phyloP scores from a whole-genome alignment of 1,284 basidiomycete species.

The Leccinum discolor region DNA sequence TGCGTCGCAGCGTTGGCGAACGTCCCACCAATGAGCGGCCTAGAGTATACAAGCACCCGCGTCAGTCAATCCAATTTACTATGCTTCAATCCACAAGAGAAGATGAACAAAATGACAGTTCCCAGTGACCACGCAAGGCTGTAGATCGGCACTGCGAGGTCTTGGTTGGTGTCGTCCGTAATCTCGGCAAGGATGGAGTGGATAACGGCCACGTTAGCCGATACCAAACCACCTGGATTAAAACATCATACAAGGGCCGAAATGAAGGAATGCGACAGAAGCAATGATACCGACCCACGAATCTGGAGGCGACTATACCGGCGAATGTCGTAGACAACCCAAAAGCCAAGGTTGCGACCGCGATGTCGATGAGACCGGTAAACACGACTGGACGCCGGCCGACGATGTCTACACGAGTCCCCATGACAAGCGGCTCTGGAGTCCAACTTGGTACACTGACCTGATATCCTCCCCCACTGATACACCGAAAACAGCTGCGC shows the following conservation, averaged over 20 bases:
- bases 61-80: neutral
- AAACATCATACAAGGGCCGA: neutral
- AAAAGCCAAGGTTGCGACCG: constrained; percentile 48
- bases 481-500: constrained; percentile 63
- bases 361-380: constrained; percentile 53
- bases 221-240: constrained; percentile 50
- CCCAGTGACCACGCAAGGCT: constrained; percentile 22
- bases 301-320: constrained; percentile 32
- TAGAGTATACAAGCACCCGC: neutral
- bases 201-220: constrained; percentile 61
- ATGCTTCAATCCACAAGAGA: neutral
- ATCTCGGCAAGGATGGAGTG: constrained; percentile 52
- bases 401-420: constrained; percentile 39
- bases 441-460: constrained; percentile 27
- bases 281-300: constrained; percentile 25
- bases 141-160: constrained; percentile 51
- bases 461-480: constrained; percentile 61
- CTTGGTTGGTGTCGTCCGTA: constrained; percentile 64
- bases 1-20: constrained; percentile 18
- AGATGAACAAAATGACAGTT: constrained; percentile 20
- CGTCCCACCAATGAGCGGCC: constrained; percentile 22
- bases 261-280: constrained; percentile 35
- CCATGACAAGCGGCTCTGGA: neutral
- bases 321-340: constrained; percentile 54
- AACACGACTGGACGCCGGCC: constrained; percentile 64